A percentile compares a stretch with the other conserved stretches of the same genome.
Conservation (phyloP, 2,329 filamentous ascomycete genomes). For the Alternaria panax region DNA sequence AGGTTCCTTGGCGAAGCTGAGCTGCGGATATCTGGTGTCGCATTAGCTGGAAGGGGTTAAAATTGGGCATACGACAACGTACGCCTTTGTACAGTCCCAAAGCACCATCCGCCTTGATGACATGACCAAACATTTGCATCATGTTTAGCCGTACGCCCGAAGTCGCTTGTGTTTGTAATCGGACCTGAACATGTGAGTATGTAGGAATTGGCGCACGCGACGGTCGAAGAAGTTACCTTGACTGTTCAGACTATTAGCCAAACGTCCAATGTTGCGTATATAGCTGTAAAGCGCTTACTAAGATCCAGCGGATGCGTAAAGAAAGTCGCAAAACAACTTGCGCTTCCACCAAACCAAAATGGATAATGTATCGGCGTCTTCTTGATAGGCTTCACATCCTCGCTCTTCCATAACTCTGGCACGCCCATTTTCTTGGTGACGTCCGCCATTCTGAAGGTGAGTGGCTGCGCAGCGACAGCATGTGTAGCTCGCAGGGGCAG, state of each 20-base stretch:
- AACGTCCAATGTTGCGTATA: neutral
- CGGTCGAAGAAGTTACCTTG: constrained; percentile 48
- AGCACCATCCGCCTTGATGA: constrained; percentile 78
- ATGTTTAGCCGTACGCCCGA: constrained; percentile 77
- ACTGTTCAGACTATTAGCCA: constrained; percentile 49
- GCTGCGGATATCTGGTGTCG: constrained; percentile 78
- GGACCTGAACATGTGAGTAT: constrained; percentile 65
- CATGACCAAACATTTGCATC: constrained; percentile 83
- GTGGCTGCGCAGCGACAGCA: constrained; percentile 27
- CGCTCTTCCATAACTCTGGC: constrained; percentile 49
- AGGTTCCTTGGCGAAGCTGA: constrained; percentile 88
- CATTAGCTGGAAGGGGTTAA: neutral
- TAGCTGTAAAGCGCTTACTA: constrained; percentile 64
- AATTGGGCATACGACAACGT: constrained; percentile 38
- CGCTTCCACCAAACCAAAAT: constrained; percentile 93
- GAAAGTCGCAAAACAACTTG: constrained; percentile 87
- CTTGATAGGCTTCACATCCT: constrained; percentile 46
- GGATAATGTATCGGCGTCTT: constrained; percentile 56
- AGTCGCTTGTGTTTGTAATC: constrained; percentile 78
- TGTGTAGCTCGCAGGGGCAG: constrained; percentile 24
- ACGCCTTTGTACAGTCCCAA: constrained; percentile 84
- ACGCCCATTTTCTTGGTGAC: constrained; percentile 46
- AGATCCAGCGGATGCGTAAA: constrained; percentile 95
- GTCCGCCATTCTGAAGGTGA: constrained; percentile 49
- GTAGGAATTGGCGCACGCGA: constrained; percentile 6